Evolutionary conservation across 140 eudicot genomes (phyloP), one percentile per base, ranked within the genome.

Genomic region (Erigeron philadelphicus): DNA sequence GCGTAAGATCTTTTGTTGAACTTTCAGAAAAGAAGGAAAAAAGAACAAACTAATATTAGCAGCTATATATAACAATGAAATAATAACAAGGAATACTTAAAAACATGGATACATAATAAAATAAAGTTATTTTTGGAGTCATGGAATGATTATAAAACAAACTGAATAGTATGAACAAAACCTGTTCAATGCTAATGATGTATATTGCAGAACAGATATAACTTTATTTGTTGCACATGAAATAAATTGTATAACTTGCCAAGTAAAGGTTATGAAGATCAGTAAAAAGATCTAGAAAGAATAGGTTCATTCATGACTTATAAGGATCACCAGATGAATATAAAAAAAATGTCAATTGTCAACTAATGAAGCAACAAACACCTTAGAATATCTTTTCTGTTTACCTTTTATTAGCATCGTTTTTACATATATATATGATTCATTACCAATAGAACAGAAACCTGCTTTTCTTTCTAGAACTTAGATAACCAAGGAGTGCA

Each of bases 1-100:
- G 5, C 2, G 67, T 23, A 71, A 60, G 21, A 60, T 72, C 59
- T 61, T 31, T 31, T 46, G 42, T 46, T 58, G n/a, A 44, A 58
- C 25, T 12, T 5, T 18, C 11, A 57, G 44, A 25, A 42, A 71
- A 12, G 7, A 60, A 57, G 48, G 13, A 60, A 46, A 71, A 61
- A 8, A 21, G 31, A 46, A 3, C 4, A n/a, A 58, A 11, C 60
- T 5, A 19, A 57, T 3, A 25, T n/a, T 50, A 31, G 13, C 42
- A 66, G 45, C 71, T 47, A 11, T 66, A 31, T 31, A n/a, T 8
- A 67, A 1, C 9, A 35, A n/a, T 7, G 31, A n/a, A n/a, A n/a
- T 31, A 35, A 61, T 10, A 21, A 6, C 4, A 31, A 9, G 67
- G 47, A 59, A 23, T 59, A 40, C 67, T n/a, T 35, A 63, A 15